Percentiles rank a stretch among this genome's conserved stretches.
These are phyloP conservation scores for Kodamaea sagamina DNA, from an alignment of 805 yeast genomes.

Conservation along the genomic window DNA sequence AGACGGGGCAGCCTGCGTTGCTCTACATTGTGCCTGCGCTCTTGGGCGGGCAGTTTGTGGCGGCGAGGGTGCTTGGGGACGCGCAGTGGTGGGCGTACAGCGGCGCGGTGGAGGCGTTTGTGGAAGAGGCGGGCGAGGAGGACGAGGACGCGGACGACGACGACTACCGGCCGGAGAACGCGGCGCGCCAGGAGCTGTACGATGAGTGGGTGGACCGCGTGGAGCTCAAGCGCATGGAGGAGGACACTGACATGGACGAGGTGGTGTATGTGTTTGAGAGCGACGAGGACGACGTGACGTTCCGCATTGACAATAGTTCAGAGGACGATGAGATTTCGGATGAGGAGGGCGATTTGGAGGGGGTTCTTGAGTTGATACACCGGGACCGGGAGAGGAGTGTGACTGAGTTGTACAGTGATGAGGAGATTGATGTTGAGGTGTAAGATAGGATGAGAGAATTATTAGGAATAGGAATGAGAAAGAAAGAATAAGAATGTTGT, in stretches of 20 bases:
- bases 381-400: conserved; percentile 12
- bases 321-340: conserved; percentile 14
- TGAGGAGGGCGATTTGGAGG: conserved; percentile 11
- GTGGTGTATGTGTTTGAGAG: conserved; percentile 18
- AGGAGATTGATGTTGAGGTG: conserved; percentile 4
- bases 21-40: conserved; percentile 60
- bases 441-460: background rate
- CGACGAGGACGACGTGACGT: conserved; percentile 17
- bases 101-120: conserved; percentile 23
- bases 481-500: no score
- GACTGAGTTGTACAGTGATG: conserved; percentile 11
- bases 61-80: conserved; percentile 46
- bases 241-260: conserved; percentile 18
- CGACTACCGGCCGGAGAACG: conserved; percentile 17
- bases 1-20: conserved; percentile 67
- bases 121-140: conserved; percentile 16
- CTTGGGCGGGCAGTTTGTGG: conserved; percentile 29
- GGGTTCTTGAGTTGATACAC: conserved; percentile 12
- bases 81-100: conserved; percentile 12
- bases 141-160: conserved; percentile 16
- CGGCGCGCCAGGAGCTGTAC: conserved; percentile 18
- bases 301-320: conserved; percentile 2
- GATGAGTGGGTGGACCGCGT: conserved; percentile 25
- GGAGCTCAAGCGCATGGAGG: conserved; percentile 18
- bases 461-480: no score